These are phyloP conservation scores for Dissoconium aciculare DNA, from an alignment of 2,329 filamentous ascomycete genomes.

Conservation along the genomic window DNA sequence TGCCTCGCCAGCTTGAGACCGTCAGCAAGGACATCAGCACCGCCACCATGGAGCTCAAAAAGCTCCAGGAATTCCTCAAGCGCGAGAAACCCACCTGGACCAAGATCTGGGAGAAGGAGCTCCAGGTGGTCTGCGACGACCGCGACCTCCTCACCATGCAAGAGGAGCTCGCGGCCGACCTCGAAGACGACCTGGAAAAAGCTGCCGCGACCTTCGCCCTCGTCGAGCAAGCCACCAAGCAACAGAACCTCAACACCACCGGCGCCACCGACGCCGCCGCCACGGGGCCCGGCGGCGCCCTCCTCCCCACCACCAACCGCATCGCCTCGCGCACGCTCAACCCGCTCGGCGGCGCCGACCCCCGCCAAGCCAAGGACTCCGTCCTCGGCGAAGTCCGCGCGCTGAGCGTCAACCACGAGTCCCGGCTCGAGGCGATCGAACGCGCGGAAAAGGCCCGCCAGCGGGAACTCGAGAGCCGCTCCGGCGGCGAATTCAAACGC, in stretches of 20 bases:
- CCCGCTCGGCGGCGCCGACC: constrained; percentile 42
- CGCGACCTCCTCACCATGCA: constrained; percentile 89
- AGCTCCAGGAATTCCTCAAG: constrained; percentile 82
- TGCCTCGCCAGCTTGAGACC: constrained; percentile 75
- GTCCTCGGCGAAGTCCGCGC: constrained; percentile 87
- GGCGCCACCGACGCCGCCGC: constrained; percentile 23
- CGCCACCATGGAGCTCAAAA: constrained; percentile 75
- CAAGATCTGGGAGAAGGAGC: constrained; percentile 97
- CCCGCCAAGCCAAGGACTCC: constrained; percentile 71
- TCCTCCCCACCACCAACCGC: too few relatives aligned
- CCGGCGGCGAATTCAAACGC: constrained; percentile 62
- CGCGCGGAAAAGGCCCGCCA: constrained; percentile 85
- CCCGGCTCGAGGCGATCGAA: constrained; percentile 85
- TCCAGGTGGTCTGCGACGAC: constrained; percentile 91
- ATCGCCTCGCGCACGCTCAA: constrained; percentile 21
- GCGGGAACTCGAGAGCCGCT: constrained; percentile 68
- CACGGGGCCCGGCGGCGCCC: constrained; percentile 21
- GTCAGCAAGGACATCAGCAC: constrained; percentile 77
- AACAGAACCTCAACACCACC: constrained; percentile 63
- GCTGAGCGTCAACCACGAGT: constrained; percentile 85
- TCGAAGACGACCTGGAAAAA: constrained; percentile 91
- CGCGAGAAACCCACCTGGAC: constrained; percentile 94
- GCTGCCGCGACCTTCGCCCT: constrained; percentile 84
- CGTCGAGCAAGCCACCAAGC: constrained; percentile 95
- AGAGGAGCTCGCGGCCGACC: constrained; percentile 82